phyloP scores from a whole-genome alignment of 345 rosid genomes.

The Salix purpurea region DNA sequence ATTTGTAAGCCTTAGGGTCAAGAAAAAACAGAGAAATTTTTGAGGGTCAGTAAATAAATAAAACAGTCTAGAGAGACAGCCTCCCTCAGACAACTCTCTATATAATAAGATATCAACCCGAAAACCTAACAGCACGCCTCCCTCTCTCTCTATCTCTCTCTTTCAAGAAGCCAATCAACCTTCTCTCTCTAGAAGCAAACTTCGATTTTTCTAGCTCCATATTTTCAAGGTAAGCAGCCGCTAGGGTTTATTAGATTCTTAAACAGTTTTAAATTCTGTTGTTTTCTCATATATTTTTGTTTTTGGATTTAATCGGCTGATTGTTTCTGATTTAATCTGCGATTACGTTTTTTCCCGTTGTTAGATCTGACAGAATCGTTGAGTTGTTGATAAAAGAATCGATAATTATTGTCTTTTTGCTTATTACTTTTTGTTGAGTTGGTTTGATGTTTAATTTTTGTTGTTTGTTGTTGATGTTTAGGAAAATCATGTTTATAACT shows the following conservation, averaged over 20 bases:
- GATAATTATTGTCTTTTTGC: not conserved
- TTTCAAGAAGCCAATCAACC: no score
- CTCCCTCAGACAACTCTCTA: not conserved
- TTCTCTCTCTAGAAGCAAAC: not conserved
- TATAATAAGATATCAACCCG: not conserved
- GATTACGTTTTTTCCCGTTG: not conserved
- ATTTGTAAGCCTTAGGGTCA: no score
- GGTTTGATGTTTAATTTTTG: not conserved
- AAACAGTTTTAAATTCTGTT: not conserved
- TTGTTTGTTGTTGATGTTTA: not conserved
- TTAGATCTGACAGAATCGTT: not conserved
- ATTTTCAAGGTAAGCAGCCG: not conserved
- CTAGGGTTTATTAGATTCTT: not conserved
- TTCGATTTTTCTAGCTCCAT: not conserved
- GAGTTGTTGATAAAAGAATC: not conserved
- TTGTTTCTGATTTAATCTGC: not conserved
- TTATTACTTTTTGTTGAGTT: not conserved
- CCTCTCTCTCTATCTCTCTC: not conserved
- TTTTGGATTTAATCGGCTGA: not conserved
- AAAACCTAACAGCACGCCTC: not conserved
- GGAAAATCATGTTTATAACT: not conserved
- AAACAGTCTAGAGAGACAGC: not conserved
- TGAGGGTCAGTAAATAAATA: not conserved
- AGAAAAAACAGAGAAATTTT: not conserved
- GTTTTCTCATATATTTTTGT: not conserved